Evolutionary conservation across 306 rosid species (phyloP).

Genomic region (Astragalus membranaceus): DNA sequence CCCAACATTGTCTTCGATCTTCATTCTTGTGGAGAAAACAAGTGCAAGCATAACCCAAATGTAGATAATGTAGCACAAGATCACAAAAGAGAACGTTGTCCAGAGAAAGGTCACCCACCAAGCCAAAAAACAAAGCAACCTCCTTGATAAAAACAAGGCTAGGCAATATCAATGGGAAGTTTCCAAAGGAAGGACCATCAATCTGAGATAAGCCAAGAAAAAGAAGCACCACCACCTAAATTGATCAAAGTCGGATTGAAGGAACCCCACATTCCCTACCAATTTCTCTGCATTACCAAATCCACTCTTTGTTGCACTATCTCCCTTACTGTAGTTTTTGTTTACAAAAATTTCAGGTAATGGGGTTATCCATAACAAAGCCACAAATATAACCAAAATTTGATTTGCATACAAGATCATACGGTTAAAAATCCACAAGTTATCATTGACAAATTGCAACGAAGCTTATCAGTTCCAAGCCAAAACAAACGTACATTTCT

Average conservation of each 20-base stretch:
- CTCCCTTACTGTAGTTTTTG: constrained; percentile 21
- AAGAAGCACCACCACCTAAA: constrained; percentile 58
- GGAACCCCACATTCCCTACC: constrained; percentile 56
- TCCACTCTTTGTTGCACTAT: constrained; percentile 4
- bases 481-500: constrained; percentile 66
- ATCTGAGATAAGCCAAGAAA: constrained; percentile 60
- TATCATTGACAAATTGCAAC: constrained; percentile 70
- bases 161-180: constrained; percentile 32
- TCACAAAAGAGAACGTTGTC: constrained; percentile 52
- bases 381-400: constrained; percentile 29
- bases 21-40: too few species aligned
- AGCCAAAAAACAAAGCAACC: constrained; percentile 62
- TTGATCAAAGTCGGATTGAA: constrained; percentile 36
- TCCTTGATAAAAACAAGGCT: constrained; percentile 47
- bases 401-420: constrained; percentile 43
- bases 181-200: constrained; percentile 29
- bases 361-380: constrained; percentile 69
- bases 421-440: constrained; percentile 65
- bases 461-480: constrained; percentile 82
- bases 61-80: constrained; percentile 51
- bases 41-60: too few species aligned
- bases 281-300: constrained; percentile 41
- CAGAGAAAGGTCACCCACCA: constrained; percentile 80
- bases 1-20: too few species aligned
- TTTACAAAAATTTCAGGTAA: constrained; percentile 53